Evolutionary conservation across 2,329 filamentous ascomycete genomes (phyloP).

Genomic region (Ceratocystis colombiana): DNA sequence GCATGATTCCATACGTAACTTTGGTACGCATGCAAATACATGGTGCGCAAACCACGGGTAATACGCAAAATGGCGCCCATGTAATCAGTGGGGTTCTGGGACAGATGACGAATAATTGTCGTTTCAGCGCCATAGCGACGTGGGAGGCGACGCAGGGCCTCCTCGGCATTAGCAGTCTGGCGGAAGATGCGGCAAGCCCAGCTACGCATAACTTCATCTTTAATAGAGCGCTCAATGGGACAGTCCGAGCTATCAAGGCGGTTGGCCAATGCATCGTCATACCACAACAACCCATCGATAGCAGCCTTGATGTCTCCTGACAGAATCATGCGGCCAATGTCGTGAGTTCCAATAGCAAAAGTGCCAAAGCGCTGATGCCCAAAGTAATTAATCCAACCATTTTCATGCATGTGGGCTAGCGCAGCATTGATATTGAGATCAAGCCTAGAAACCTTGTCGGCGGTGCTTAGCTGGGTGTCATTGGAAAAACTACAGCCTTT

Average conservation of each 20-base stretch:
- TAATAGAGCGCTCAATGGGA: conserved; percentile 44
- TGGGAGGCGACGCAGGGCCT: conserved; percentile 60
- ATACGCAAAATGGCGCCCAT: conserved; percentile 72
- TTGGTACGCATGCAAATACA: conserved; percentile 97
- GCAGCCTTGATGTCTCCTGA: conserved; percentile 72
- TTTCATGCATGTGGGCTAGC: conserved; percentile 55
- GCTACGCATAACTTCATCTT: conserved; percentile 71
- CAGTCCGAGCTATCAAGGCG: conserved; percentile 35
- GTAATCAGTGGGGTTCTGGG: conserved; percentile 55
- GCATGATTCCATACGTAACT: conserved; percentile 88
- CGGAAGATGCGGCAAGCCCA: conserved; percentile 64
- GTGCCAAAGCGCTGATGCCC: conserved; percentile 95
- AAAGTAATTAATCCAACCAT: conserved; percentile 95
- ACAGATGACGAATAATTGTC: conserved; percentile 68
- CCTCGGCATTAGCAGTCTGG: conserved; percentile 46
- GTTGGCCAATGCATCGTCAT: conserved; percentile 51
- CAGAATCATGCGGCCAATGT: conserved; percentile 73
- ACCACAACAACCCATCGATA: conserved; percentile 65
- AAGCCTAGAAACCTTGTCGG: conserved; percentile 31
- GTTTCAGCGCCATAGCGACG: conserved; percentile 72
- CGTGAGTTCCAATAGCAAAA: conserved; percentile 74
- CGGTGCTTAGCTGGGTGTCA: conserved; percentile 27
- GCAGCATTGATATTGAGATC: conserved; percentile 43
- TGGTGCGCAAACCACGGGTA: conserved; percentile 69
- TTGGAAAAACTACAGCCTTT: conserved; percentile 54